These are phyloP conservation scores for Rhynchosporium graminicola DNA, from an alignment of 2,329 filamentous ascomycete species.

Conservation along the genomic window DNA sequence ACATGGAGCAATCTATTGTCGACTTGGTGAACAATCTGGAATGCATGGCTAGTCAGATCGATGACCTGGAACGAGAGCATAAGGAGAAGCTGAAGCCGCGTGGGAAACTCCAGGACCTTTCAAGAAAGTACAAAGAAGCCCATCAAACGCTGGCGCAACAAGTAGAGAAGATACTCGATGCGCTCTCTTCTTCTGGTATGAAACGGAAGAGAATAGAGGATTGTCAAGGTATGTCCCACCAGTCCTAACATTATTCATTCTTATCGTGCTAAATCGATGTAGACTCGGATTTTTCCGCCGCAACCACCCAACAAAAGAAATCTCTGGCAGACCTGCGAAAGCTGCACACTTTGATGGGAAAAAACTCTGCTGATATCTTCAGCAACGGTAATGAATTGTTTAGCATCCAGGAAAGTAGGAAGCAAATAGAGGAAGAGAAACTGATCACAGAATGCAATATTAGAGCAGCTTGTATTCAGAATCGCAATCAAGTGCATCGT, in stretches of 20 bases:
- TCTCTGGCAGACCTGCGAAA: too few relatives aligned
- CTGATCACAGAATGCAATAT: slow-evolving; percentile 1
- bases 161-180: not conserved
- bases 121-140: not conserved
- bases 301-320: not conserved
- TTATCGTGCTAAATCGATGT: not conserved
- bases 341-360: too few relatives aligned
- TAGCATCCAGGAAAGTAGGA: too few relatives aligned
- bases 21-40: not conserved
- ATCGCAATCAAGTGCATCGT: slow-evolving; percentile 17
- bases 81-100: not conserved
- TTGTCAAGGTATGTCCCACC: not conserved
- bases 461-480: slow-evolving; percentile 19
- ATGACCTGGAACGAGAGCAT: not conserved
- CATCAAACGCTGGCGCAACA: not conserved
- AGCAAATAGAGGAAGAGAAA: too few relatives aligned
- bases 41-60: not conserved
- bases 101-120: not conserved
- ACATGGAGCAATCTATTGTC: slow-evolving; percentile 21
- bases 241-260: not conserved
- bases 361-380: too few relatives aligned
- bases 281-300: not conserved
- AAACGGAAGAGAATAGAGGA: slow-evolving; percentile 1
- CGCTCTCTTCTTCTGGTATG: not conserved
- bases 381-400: too few relatives aligned